A percentile compares a stretch with the other conserved stretches of the same genome.
phyloP scores from a whole-genome alignment of 352 stramenopile genomes.

The Globisporangium yorkense region DNA sequence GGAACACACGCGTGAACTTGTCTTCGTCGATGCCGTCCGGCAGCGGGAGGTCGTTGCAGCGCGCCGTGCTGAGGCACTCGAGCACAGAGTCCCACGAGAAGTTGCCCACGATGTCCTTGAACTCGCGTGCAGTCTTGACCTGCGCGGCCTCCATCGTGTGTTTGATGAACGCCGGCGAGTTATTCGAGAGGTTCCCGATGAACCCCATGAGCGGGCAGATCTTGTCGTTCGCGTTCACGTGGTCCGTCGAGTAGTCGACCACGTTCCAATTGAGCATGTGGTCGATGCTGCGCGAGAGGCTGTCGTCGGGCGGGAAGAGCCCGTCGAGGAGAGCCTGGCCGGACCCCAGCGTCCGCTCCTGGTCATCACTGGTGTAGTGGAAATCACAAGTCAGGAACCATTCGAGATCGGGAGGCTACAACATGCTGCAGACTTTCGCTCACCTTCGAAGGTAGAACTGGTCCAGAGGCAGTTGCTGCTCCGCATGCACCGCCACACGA shows the following conservation, averaged over 20 bases:
- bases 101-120: conserved; percentile 58
- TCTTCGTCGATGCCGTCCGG: conserved; percentile 58
- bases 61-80: conserved; percentile 75
- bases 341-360: conserved; percentile 81
- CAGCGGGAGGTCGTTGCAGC: conserved; percentile 71
- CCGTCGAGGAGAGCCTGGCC: conserved; percentile 75
- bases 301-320: conserved; percentile 60
- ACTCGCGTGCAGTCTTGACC: conserved; percentile 49
- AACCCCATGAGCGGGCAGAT: conserved; percentile 75
- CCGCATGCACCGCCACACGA: background rate
- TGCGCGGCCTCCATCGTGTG: conserved; percentile 42
- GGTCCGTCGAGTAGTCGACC: conserved; percentile 67
- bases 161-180: conserved; percentile 44
- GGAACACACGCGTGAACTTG: conserved; percentile 72
- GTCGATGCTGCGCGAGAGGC: conserved; percentile 38
- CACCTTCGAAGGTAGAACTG: conserved; percentile 67
- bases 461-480: conserved; percentile 26
- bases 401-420: background rate
- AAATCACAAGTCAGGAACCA: background rate
- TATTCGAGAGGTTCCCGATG: conserved; percentile 55
- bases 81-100: conserved; percentile 78
- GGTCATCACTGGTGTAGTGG: conserved; percentile 45
- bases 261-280: conserved; percentile 75
- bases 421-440: background rate
- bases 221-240: conserved; percentile 73